phyloP scores from a whole-genome alignment of 371 early-diverging fungal species.

The Apophysomyces trapeziformis region DNA sequence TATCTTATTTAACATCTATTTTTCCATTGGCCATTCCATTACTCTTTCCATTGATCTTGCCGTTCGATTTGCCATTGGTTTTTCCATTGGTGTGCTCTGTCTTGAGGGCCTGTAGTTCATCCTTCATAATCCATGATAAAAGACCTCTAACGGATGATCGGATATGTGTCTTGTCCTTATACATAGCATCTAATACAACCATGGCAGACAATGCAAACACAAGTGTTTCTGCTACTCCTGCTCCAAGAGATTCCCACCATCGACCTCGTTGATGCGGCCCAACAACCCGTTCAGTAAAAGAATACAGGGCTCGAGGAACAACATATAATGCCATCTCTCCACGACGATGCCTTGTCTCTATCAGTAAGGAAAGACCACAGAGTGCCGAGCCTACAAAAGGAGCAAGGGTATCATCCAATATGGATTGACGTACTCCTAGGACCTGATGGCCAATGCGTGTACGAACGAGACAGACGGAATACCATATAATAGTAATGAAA shows the following conservation, averaged over 20 bases:
- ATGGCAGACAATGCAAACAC: conserved; percentile 48
- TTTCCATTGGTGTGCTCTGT: conserved; percentile 12
- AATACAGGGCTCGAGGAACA: conserved; percentile 59
- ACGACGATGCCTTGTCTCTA: conserved; percentile 63
- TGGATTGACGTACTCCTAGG: conserved; percentile 33
- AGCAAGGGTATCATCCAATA: conserved; percentile 50
- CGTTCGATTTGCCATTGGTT: background rate
- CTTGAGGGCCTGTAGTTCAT: conserved; percentile 29
- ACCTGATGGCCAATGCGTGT: conserved; percentile 56
- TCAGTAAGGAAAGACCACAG: conserved; percentile 62
- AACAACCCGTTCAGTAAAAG: conserved; percentile 56
- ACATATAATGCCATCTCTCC: conserved; percentile 72
- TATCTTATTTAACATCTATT: too few species aligned
- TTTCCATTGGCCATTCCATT: too few species aligned
- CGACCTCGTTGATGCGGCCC: conserved; percentile 40
- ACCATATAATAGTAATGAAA: conserved; percentile 65
- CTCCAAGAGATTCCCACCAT: conserved; percentile 39
- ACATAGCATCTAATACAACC: conserved; percentile 47
- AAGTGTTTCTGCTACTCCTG: conserved; percentile 37
- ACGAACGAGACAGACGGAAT: conserved; percentile 59
- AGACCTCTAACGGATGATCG: conserved; percentile 56
- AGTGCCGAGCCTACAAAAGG: conserved; percentile 61
- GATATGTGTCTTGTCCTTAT: conserved; percentile 49
- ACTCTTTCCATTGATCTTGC: too few species aligned
- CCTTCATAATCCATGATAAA: conserved; percentile 57